phyloP scores from a whole-genome alignment of 1,284 basidiomycete genomes.

The Schizopora paradoxa region DNA sequence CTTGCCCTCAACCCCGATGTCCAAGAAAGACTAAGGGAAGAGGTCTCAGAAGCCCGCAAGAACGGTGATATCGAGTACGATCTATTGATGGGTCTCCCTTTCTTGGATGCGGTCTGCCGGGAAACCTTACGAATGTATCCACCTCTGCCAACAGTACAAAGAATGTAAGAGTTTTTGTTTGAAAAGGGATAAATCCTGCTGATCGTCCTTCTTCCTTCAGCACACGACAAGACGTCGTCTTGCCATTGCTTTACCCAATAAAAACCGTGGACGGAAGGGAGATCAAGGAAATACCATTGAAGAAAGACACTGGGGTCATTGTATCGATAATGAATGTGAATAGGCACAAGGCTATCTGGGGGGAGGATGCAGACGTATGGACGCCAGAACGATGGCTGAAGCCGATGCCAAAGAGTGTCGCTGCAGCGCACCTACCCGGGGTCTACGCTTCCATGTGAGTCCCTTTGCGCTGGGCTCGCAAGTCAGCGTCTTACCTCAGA shows the following conservation, averaged over 20 bases:
- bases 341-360: constrained; percentile 13
- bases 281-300: constrained; percentile 9
- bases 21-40: constrained; percentile 32
- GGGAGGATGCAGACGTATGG: constrained; percentile 15
- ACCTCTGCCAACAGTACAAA: constrained; percentile 39
- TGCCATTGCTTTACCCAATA: constrained; percentile 2
- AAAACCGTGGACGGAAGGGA: constrained; percentile 4
- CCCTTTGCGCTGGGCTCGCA: not conserved
- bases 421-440: constrained; percentile 11
- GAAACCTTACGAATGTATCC: constrained; percentile 44
- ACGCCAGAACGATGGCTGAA: constrained; percentile 15
- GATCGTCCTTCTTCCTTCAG: not conserved
- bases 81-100: constrained; percentile 33
- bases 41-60: constrained; percentile 26
- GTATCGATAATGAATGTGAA: constrained; percentile 11
- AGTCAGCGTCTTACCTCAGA: not conserved
- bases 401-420: constrained; percentile 7
- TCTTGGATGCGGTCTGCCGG: constrained; percentile 41
- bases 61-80: constrained; percentile 32
- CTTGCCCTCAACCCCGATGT: constrained; percentile 29
- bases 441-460: constrained; percentile 13
- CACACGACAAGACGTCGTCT: not conserved
- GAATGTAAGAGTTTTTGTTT: constrained; percentile 31
- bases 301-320: constrained; percentile 9
- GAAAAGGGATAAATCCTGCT: not conserved